Evolutionary conservation across 1,284 basidiomycete species (phyloP).

Genomic region (Rhodotorula mucilaginosa): DNA sequence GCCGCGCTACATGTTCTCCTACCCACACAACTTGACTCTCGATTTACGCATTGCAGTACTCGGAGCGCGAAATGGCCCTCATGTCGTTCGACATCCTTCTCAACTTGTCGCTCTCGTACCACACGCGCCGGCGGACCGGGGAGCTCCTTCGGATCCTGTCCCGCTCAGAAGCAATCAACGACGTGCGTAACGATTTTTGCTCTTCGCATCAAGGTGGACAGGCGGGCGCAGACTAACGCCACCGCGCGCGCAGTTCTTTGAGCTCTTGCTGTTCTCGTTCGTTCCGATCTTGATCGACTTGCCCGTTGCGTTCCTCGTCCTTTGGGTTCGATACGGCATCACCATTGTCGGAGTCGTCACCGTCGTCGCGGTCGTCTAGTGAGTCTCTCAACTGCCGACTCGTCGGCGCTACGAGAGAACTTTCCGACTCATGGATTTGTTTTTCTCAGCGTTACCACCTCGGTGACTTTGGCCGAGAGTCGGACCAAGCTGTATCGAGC

Average conservation of each 20-base stretch:
- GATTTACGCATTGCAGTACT: slow-evolving; percentile 5
- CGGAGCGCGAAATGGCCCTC: slow-evolving; percentile 64
- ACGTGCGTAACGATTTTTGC: slow-evolving; percentile 48
- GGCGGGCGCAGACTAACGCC: not conserved
- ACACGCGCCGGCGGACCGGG: slow-evolving; percentile 67
- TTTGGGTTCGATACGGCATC: slow-evolving; percentile 39
- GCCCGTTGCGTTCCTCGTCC: slow-evolving; percentile 47
- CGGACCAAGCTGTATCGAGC: slow-evolving; percentile 57
- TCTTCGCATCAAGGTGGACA: slow-evolving; percentile 49
- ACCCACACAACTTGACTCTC: not conserved
- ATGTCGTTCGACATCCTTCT: slow-evolving; percentile 75
- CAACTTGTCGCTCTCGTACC: slow-evolving; percentile 59
- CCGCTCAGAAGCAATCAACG: slow-evolving; percentile 52
- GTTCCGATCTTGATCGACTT: slow-evolving; percentile 63
- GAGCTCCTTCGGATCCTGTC: slow-evolving; percentile 67
- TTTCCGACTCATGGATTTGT: not conserved
- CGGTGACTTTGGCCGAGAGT: slow-evolving; percentile 51
- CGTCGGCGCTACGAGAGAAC: not conserved
- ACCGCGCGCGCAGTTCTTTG: slow-evolving; percentile 17
- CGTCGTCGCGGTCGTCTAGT: slow-evolving; percentile 74
- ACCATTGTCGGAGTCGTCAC: slow-evolving; percentile 65
- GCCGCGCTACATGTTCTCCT: not conserved
- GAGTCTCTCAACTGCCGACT: slow-evolving; percentile 45
- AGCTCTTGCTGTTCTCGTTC: slow-evolving; percentile 67
- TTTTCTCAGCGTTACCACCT: slow-evolving; percentile 57